phyloP scores from a whole-genome alignment of 1,284 basidiomycete species.

The Ceratobasidium sp. region DNA sequence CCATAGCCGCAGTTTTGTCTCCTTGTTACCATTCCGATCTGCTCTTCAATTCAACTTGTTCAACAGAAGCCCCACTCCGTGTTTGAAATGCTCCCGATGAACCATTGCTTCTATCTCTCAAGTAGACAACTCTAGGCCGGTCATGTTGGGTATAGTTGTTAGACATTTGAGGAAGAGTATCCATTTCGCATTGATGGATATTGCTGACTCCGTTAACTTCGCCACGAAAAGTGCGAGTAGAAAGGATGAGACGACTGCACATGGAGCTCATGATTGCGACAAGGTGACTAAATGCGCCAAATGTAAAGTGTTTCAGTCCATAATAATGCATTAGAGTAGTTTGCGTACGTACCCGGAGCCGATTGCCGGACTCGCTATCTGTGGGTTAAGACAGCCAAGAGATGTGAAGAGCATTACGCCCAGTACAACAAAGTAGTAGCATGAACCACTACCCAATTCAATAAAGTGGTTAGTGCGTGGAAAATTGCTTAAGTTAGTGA shows the following conservation, averaged over 20 bases:
- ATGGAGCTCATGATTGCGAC: conserved; percentile 21
- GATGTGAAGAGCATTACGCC: neutral
- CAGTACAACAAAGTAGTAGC: conserved; percentile 18
- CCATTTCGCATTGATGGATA: neutral
- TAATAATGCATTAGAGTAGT: neutral
- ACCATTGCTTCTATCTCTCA: too few relatives aligned
- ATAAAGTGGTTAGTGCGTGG: neutral
- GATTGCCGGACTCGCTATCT: conserved; percentile 14
- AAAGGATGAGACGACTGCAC: conserved; percentile 28
- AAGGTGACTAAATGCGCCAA: neutral
- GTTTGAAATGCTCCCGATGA: too few relatives aligned
- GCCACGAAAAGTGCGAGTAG: conserved; percentile 8
- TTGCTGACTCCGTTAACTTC: neutral
- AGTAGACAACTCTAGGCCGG: too few relatives aligned
- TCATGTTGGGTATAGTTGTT: too few relatives aligned
- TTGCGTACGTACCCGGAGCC: conserved; percentile 9
- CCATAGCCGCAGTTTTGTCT: too few relatives aligned
- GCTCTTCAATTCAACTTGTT: too few relatives aligned
- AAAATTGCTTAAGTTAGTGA: neutral
- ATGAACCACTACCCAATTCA: neutral
- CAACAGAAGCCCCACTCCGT: too few relatives aligned
- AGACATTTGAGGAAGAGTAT: conserved; percentile 1
- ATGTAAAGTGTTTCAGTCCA: neutral
- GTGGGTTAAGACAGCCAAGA: conserved; percentile 4
- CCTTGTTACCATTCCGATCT: too few relatives aligned